These are phyloP conservation scores for Ambrosiella cleistominuta DNA, from an alignment of 2,329 filamentous ascomycete genomes.

Conservation along the genomic window DNA sequence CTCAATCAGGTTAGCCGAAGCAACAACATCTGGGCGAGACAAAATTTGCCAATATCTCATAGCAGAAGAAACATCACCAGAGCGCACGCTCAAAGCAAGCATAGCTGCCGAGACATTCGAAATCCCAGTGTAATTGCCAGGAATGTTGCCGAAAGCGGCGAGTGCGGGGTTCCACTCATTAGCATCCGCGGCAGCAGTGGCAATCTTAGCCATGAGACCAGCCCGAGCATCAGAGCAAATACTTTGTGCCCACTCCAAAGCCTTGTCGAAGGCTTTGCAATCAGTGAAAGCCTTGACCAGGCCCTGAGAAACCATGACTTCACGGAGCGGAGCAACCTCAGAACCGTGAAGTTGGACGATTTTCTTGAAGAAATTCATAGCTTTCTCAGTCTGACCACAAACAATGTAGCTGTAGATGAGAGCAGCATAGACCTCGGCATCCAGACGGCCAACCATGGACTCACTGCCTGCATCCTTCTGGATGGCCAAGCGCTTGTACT, in stretches of 20 bases:
- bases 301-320: constrained; percentile 53
- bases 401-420: constrained; percentile 77
- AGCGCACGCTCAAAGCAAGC: constrained; percentile 69
- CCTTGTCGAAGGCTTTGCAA: constrained; percentile 51
- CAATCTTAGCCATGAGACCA: constrained; percentile 54
- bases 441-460: constrained; percentile 52
- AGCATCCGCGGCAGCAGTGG: constrained; percentile 61
- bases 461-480: constrained; percentile 59
- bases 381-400: constrained; percentile 64
- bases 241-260: constrained; percentile 53
- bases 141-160: constrained; percentile 44
- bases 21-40: constrained; percentile 40
- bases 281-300: constrained; percentile 65
- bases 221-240: constrained; percentile 36
- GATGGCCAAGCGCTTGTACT: constrained; percentile 80
- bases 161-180: constrained; percentile 52
- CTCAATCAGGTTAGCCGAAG: constrained; percentile 56
- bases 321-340: constrained; percentile 45
- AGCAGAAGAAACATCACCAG: constrained; percentile 60
- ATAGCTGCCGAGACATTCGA: constrained; percentile 57
- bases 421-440: constrained; percentile 77
- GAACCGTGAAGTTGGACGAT: constrained; percentile 47
- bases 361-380: constrained; percentile 68
- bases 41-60: constrained; percentile 67
- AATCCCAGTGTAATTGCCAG: constrained; percentile 30